These are phyloP conservation scores for Fragaria iinumae DNA, from an alignment of 306 rosid species.

Conservation along the genomic window DNA sequence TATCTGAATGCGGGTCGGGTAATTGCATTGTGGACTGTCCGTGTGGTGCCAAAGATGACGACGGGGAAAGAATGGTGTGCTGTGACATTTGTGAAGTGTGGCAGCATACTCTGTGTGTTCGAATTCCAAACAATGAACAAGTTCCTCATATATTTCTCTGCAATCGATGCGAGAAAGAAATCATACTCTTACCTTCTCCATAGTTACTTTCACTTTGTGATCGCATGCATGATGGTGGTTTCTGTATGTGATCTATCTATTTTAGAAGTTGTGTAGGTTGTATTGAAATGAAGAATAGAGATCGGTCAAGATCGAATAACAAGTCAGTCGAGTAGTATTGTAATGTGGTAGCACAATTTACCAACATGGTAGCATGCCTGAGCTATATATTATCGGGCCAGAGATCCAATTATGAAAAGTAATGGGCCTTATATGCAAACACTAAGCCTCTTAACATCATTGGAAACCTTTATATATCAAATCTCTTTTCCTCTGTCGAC, in stretches of 20 bases:
- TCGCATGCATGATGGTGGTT: neutral
- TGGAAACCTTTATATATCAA: neutral
- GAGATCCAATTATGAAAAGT: neutral
- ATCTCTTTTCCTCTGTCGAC: neutral
- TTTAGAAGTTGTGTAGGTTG: neutral
- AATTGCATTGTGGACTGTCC: slow-evolving; percentile 46
- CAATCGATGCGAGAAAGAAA: slow-evolving; percentile 69
- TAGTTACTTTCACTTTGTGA: slow-evolving; percentile 29
- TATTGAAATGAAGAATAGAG: neutral
- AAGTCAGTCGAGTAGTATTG: neutral
- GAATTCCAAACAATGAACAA: slow-evolving; percentile 63
- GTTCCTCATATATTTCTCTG: slow-evolving; percentile 76
- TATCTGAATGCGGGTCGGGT: slow-evolving; percentile 43
- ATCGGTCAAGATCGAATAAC: neutral
- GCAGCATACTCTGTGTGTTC: slow-evolving; percentile 81
- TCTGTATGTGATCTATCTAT: neutral
- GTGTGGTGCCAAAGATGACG: slow-evolving; percentile 83
- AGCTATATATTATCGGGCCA: neutral
- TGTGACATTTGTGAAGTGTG: slow-evolving; percentile 87
- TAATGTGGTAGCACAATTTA: neutral
- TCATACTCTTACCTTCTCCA: slow-evolving; percentile 48
- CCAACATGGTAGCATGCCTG: too few relatives aligned
- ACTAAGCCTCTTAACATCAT: neutral
- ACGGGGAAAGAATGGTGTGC: slow-evolving; percentile 75
- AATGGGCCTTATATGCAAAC: neutral